Base-by-base conservation (phyloP, 73 alveolate species). In the Uronychia setigera region DNA sequence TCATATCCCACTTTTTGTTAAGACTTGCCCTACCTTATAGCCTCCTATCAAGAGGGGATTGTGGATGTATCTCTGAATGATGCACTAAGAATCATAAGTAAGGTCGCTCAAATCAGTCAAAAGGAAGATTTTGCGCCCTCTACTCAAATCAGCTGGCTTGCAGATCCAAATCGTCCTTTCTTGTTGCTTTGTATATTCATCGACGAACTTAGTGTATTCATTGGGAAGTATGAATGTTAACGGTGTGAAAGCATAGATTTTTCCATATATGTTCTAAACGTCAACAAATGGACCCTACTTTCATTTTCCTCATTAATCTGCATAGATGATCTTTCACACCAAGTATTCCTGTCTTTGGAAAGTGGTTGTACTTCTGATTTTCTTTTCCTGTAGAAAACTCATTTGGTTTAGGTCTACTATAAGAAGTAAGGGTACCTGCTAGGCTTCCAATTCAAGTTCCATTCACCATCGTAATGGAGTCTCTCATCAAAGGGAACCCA, bases 121-220 rank as follows among this genome's bases (percentile, higher is more conserved):
- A 1, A 86, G 30, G 79, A 79, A 78, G 0, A 86, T 86, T 26
- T 78, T 78, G 31, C 92, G 35, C 0, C 92, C 92, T 79, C 92
- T 78, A 33, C 92, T 86, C 27, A 86, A 74, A 32, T 86, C 92
- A 9, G 87, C 87, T 11, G 92, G 92, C 78, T 86, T 86, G 83
- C 92, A 78, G 31, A 86, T 86, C 92, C 92, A 86, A 13, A 86
- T 78, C 31, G 57, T 46, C 35, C 74, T 35, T 31, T 58, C 87
- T 76, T 86, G 85, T 26, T 78, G 57, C 76, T 85, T 85, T 1
- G 85, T 79, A 33, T 32, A 80, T 1, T 33, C 74, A 58, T 80
- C 87, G 1, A 80, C 31, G 75, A 80, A 80, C 59, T 80, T 80
- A 46, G 87, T 33, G 74, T 80, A 80, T 30, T 80, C 87, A 80